These are phyloP conservation scores for Hemileccinum rubropunctum DNA, from an alignment of 768 basidiomycete genomes.

Conservation along the genomic window DNA sequence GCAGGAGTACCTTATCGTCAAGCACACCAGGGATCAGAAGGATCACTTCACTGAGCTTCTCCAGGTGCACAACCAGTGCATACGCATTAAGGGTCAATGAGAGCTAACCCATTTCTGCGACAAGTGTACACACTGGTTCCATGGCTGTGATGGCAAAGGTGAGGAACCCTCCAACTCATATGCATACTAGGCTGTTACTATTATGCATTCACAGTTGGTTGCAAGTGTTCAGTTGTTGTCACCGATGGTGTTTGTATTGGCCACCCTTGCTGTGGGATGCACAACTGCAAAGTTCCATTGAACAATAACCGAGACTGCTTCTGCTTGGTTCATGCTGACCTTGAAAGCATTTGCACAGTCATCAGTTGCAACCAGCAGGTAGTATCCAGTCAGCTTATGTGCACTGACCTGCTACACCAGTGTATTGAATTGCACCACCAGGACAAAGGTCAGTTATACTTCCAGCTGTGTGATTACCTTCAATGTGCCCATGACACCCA, in stretches of 20 bases:
- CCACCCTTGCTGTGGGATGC: neutral
- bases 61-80: too few relatives aligned
- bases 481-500: neutral
- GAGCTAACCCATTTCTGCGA: too few relatives aligned
- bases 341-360: neutral
- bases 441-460: conserved; percentile 1
- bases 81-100: too few relatives aligned
- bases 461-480: conserved; percentile 1
- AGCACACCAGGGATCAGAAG: too few relatives aligned
- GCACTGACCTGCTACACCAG: neutral
- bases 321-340: neutral
- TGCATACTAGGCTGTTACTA: too few relatives aligned
- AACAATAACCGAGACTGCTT: neutral
- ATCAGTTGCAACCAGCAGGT: neutral
- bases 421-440: neutral
- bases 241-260: conserved; percentile 2
- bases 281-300: conserved; percentile 2
- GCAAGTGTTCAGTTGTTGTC: neutral
- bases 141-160: too few relatives aligned
- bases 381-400: neutral
- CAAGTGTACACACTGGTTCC: too few relatives aligned
- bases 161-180: too few relatives aligned
- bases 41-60: too few relatives aligned
- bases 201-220: too few relatives aligned
- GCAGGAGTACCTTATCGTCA: too few relatives aligned